These are phyloP conservation scores for Artemisia argyi DNA, from an alignment of 129 eudicot species.

Conservation along the genomic window DNA sequence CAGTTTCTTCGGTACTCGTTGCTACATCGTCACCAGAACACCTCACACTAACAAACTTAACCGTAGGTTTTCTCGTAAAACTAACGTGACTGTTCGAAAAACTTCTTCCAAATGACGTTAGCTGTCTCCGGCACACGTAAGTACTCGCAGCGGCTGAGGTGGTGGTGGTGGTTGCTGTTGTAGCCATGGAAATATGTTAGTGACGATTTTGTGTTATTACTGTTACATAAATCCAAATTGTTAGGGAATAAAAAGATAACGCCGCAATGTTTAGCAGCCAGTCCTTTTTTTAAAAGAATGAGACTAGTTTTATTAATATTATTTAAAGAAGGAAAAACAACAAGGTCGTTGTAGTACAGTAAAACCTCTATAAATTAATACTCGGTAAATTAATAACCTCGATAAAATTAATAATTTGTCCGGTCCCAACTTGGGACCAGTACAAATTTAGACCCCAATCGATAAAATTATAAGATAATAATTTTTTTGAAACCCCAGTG, in stretches of 20 bases:
- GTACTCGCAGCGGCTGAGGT: slow-evolving; percentile 28
- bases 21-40: slow-evolving; percentile 32
- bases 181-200: slow-evolving; percentile 29
- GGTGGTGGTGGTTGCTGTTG: slow-evolving; percentile 26
- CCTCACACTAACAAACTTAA: slow-evolving; percentile 15
- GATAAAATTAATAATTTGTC: too few relatives aligned
- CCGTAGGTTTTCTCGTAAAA: slow-evolving; percentile 4
- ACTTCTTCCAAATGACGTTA: neutral
- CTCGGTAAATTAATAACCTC: too few relatives aligned
- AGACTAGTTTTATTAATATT: too few relatives aligned
- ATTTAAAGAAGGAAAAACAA: too few relatives aligned
- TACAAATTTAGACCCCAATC: too few relatives aligned
- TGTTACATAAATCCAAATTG: slow-evolving; percentile 15
- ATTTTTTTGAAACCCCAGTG: too few relatives aligned
- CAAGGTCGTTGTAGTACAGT: slow-evolving; percentile 80
- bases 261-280: slow-evolving; percentile 12
- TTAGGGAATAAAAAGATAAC: slow-evolving; percentile 27
- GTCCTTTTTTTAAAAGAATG: neutral
- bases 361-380: too few relatives aligned
- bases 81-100: slow-evolving; percentile 7
- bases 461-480: too few relatives aligned
- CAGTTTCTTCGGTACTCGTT: slow-evolving; percentile 27
- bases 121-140: slow-evolving; percentile 20
- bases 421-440: too few relatives aligned
- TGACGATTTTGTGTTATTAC: neutral